Percentiles rank a stretch among this genome's conserved stretches.
Conservation (phyloP, 2,329 filamentous ascomycete genomes). For the Drechslerella dactyloides region DNA sequence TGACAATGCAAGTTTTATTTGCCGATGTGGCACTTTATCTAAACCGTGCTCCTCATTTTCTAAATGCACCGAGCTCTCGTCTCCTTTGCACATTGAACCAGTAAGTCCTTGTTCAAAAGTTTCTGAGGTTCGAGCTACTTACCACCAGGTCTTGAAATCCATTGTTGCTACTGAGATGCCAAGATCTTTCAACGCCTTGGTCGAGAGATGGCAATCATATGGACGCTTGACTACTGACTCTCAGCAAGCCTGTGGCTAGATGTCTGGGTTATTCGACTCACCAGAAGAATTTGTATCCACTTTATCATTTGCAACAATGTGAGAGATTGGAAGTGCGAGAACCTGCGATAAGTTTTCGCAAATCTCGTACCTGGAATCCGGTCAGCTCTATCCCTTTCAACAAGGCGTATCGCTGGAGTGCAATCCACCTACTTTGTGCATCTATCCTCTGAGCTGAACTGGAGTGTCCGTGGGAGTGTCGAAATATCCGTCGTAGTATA, state of each 20-base stretch:
- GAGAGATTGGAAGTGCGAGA: conserved; percentile 73
- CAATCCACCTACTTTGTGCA: conserved; percentile 70
- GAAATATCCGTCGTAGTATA: conserved; percentile 59
- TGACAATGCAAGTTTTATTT: conserved; percentile 44
- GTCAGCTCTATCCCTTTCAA: conserved; percentile 10
- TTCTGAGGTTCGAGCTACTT: conserved; percentile 60
- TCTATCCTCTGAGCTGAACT: conserved; percentile 84
- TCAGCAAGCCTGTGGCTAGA: conserved; percentile 21
- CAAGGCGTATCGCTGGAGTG: not conserved
- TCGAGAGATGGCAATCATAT: conserved; percentile 87
- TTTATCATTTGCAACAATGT: conserved; percentile 73
- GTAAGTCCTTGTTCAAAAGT: conserved; percentile 64
- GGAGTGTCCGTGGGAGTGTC: conserved; percentile 72
- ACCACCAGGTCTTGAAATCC: conserved; percentile 84
- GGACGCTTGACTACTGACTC: conserved; percentile 70
- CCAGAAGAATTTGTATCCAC: conserved; percentile 71
- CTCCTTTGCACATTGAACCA: conserved; percentile 59
- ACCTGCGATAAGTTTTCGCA: conserved; percentile 78
- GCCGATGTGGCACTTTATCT: conserved; percentile 1
- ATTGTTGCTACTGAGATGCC: conserved; percentile 76
- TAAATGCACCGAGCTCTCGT: conserved; percentile 49
- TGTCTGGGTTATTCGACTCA: conserved; percentile 23
- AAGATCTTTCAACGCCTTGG: conserved; percentile 72
- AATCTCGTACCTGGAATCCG: conserved; percentile 65
- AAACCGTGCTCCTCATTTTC: conserved; percentile 15